Base-by-base conservation (phyloP, 2,329 filamentous ascomycete species). In the Fusarium coffeatum region DNA sequence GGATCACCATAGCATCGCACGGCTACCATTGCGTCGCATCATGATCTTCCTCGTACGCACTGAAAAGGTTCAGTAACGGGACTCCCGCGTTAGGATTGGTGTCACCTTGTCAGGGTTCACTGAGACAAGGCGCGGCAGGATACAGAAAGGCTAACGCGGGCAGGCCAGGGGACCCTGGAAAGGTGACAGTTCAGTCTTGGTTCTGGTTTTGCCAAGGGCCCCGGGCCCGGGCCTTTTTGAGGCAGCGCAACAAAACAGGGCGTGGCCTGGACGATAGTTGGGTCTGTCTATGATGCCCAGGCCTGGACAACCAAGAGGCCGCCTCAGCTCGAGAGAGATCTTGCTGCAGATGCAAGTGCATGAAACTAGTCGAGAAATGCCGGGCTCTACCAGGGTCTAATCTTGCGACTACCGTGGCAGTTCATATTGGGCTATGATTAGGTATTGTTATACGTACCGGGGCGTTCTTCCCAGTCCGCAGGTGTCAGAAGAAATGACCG, bases 91-190 rank as follows among this genome's bases (percentile, higher is more conserved):
- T 60, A 45, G 30, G 50, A n/a, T 57, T 67, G 66, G 51, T 59
- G 66, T 70, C 65, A 46, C 42, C 45, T 43, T 54, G 41, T 54
- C 59, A 68, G 58, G 59, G 62, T 64, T 71, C 40, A 50, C 48
- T 61, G 55, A 68, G 68, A 71, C 64, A 69, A 58, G 59, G 64
- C 64, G 49, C 55, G 55, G 55, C 62, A 66, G 63, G 62, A 54
- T 55, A 48, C n/a, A 64, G 45, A 43, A 43, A 61, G 47, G 53
- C 60, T 59, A 71, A 64, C 51, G 55, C 50, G 34, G 45, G 27
- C 46, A 41, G 27, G 54, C 37, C 55, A 69, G 67, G 68, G 68
- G 47, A 20, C 55, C 68, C 68, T 55, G 49, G 58, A 43, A 37
- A 34, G 55, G 20, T 63, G 28, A 34, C 37, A 53, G 43, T 27